Conservation (phyloP, 2,329 filamentous ascomycete genomes). For the Myriosclerotinia duriaeana region DNA sequence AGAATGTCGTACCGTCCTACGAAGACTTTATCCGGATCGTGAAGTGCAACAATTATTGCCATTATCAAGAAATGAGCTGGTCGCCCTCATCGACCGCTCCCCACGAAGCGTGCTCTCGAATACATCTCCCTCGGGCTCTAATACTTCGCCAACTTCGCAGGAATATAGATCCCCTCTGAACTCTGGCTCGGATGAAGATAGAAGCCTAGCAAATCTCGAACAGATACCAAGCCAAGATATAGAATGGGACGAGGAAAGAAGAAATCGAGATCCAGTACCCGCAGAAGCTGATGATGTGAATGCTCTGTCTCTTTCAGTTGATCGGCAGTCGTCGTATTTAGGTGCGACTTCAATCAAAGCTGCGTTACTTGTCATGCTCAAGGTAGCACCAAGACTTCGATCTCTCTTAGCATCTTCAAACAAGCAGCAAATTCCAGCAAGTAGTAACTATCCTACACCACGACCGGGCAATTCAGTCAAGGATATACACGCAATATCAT, state of each 20-base stretch:
- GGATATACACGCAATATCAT: conserved; percentile 46
- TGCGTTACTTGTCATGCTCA: conserved; percentile 65
- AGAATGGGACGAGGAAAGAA: conserved; percentile 65
- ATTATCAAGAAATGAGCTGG: conserved; percentile 59
- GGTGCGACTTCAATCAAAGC: conserved; percentile 75
- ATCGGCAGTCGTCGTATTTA: conserved; percentile 65
- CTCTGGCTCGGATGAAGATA: conserved; percentile 50
- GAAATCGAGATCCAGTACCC: conserved; percentile 56
- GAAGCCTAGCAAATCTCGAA: conserved; percentile 56
- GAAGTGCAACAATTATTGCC: conserved; percentile 53
- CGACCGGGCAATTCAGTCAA: conserved; percentile 42
- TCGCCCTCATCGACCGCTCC: conserved; percentile 55
- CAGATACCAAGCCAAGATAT: conserved; percentile 65
- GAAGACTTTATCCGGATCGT: conserved; percentile 60
- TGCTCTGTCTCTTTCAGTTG: conserved; percentile 58
- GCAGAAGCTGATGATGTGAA: conserved; percentile 70
- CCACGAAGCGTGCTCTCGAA: conserved; percentile 40
- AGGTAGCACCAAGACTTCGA: conserved; percentile 52
- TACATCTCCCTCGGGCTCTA: conserved; percentile 54
- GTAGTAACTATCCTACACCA: conserved; percentile 37
- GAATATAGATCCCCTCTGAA: conserved; percentile 52
- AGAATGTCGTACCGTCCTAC: conserved; percentile 63
- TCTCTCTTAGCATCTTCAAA: conserved; percentile 45
- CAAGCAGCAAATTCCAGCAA: conserved; percentile 31
- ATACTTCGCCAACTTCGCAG: conserved; percentile 51